phyloP scores from a whole-genome alignment of 23 red algal genomes.

The Cyanidium caldarium region DNA sequence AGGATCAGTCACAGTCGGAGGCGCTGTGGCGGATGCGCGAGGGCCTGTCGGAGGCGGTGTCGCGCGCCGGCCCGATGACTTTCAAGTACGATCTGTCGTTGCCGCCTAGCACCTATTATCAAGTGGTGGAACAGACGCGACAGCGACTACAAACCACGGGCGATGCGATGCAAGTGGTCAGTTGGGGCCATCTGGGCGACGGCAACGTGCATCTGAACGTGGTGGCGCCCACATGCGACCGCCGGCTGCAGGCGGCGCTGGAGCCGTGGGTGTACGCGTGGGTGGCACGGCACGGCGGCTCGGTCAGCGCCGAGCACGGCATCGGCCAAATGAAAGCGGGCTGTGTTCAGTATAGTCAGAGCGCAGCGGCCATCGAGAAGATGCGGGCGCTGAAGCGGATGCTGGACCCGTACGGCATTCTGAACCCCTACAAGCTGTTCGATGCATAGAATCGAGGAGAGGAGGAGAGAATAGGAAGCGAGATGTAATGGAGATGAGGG shows the following conservation, averaged over 20 bases:
- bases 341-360: slow-evolving; percentile 47
- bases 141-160: background rate
- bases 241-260: slow-evolving; percentile 8
- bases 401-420: slow-evolving; percentile 65
- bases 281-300: slow-evolving; percentile 39
- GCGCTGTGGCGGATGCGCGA: slow-evolving; percentile 75
- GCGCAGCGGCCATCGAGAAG: slow-evolving; percentile 24
- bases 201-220: slow-evolving; percentile 93
- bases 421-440: slow-evolving; percentile 92
- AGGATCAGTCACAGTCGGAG: slow-evolving; percentile 48
- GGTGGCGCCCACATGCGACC: background rate
- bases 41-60: slow-evolving; percentile 66
- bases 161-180: slow-evolving; percentile 15
- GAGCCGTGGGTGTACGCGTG: slow-evolving; percentile 92
- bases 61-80: slow-evolving; percentile 29
- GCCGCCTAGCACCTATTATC: slow-evolving; percentile 50
- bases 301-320: slow-evolving; percentile 87
- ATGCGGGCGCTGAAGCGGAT: slow-evolving; percentile 61
- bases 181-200: slow-evolving; percentile 95
- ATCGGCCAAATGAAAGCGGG: slow-evolving; percentile 64
- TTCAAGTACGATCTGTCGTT: slow-evolving; percentile 96
- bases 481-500: no score
- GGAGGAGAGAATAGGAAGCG: no score
- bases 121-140: slow-evolving; percentile 25
- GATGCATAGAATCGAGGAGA: background rate